Base-by-base conservation (phyloP, 352 stramenopile genomes). In the Pythium aquatile region DNA sequence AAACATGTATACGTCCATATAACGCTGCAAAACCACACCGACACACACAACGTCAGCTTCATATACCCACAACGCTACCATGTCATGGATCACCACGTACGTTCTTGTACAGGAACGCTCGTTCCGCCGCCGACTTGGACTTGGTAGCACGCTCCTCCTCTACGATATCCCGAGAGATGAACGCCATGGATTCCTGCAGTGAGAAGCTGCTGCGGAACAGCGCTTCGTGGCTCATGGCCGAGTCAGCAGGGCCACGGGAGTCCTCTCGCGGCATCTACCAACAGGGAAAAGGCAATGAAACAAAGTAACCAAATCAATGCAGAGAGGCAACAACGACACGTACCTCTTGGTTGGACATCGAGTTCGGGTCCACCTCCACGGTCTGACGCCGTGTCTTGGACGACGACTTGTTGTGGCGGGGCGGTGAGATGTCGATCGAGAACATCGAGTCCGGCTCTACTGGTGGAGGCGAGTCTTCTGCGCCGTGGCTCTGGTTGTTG, bases 21-120 rank as follows among this genome's bases (percentile, higher is more conserved):
- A 93, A 20, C 77, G 75, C 81, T 92, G 44, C n/a, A 55, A 46
- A 29, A 5, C 2, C 29, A 44, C 29, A 62, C 13, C 39, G 1
- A 58, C 35, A 39, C 16, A 42, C 49, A 30, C 52, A 26, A 35
- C 40, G 29, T 40, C 33, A 42, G 55, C 44, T 3, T n/a, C 40
- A 26, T 20, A 2, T 49, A 3, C 8, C 20, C 20, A 60, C 6
- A 11, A 32, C 16, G 51, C 33, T 9, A 58, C 28, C n/a, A 49
- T n/a, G 9, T 5, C 11, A 20, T 59, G 17, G 42, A 39, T 10
- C 11, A 28, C 24, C 17, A 57, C 53, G 29, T 51, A 90, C 82
- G 72, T 89, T 89, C 48, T 93, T 91, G 80, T 89, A 93, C 46
- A 93, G 62, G 52, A 75, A 87, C 24, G 79, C 79, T 16, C 76